Base-by-base conservation (phyloP, 2,329 filamentous ascomycete genomes). In the Tympanopsis confertula region DNA sequence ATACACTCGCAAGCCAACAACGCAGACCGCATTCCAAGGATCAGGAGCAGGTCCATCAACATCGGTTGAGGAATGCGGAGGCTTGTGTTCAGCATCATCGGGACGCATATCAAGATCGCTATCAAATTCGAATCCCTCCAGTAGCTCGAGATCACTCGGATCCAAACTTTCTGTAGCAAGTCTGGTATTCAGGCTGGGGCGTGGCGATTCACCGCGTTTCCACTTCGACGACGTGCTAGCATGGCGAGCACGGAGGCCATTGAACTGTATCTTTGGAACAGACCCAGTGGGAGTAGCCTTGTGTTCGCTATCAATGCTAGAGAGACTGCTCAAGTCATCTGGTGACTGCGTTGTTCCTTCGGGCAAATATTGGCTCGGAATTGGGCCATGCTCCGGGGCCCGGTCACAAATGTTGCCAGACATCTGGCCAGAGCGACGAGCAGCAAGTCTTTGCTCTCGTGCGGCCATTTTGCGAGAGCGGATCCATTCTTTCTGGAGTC, bases 401-500 rank as follows among this genome's bases (percentile, higher is more conserved):
- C n/a, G n/a, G n/a, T n/a, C n/a, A n/a, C n/a, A n/a, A n/a, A n/a
- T n/a, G n/a, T n/a, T n/a, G n/a, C n/a, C n/a, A n/a, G n/a, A n/a
- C n/a, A n/a, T n/a, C n/a, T n/a, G n/a, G n/a, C n/a, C n/a, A n/a
- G n/a, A n/a, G n/a, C n/a, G n/a, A n/a, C 22, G 7, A 13, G 10
- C 30, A 33, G 15, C 30, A 33, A 13, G 30, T 33, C 30, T 33
- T 18, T 33, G 7, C 17, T 33, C 17, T 15, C 30, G 30, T 13
- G 30, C 30, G 17, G 30, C 30, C 15, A 17, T 33, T 15, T 33
- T 33, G 10, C 30, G 30, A 7, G 49, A 47, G 22, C 61, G 39
- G 2, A 40, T 39, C 14, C 47, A 57, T 41, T 51, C 55, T 35
- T 60, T 56, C 42, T 62, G 61, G 14, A 62, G 50, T 35, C 57